Evolutionary conservation across 345 rosid genomes (phyloP).

Genomic region (Durio zibethinus): DNA sequence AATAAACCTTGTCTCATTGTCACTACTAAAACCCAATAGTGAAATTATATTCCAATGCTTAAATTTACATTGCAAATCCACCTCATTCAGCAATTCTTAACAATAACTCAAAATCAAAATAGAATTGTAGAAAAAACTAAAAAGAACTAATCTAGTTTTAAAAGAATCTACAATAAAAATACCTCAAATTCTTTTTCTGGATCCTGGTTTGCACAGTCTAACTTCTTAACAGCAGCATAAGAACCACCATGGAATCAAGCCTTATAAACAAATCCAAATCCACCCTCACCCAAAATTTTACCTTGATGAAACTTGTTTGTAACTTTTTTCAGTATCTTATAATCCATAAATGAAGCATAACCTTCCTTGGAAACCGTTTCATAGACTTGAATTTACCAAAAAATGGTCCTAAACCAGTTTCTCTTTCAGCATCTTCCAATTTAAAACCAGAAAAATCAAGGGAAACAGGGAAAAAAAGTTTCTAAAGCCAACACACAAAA

Average conservation of each 20-base stretch:
- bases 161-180: background rate
- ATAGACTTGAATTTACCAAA: constrained; percentile 50
- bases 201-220: constrained; percentile 62
- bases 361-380: constrained; percentile 46
- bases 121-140: background rate
- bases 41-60: constrained; percentile 78
- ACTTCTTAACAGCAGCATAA: constrained; percentile 78
- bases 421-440: constrained; percentile 48
- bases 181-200: constrained; percentile 81
- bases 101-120: constrained; percentile 5
- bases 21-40: constrained; percentile 65
- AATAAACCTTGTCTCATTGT: constrained; percentile 54
- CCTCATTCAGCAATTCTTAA: constrained; percentile 67
- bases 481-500: background rate
- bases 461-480: constrained; percentile 13
- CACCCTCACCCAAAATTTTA: constrained; percentile 81
- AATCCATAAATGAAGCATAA: constrained; percentile 56
- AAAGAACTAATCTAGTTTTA: background rate
- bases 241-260: constrained; percentile 56
- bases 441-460: constrained; percentile 11
- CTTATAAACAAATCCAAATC: constrained; percentile 82
- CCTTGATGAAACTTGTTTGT: constrained; percentile 65
- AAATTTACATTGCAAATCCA: constrained; percentile 67
- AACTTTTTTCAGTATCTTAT: constrained; percentile 57
- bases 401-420: constrained; percentile 44